Conservation (phyloP, 257 asterid genomes). For the Ilex asprella region DNA sequence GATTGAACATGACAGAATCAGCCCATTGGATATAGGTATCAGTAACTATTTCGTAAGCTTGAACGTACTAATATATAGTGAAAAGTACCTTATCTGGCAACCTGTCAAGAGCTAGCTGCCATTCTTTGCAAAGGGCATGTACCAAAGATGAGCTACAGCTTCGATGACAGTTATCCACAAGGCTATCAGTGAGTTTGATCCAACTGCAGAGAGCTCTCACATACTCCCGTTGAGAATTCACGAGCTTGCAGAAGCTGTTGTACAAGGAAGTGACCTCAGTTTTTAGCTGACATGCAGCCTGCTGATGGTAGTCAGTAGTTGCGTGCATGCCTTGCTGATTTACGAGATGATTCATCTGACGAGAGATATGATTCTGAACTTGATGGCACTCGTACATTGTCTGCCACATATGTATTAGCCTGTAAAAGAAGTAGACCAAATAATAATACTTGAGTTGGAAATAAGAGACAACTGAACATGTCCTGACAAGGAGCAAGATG, state of each 20-base stretch:
- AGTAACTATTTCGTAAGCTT: too few relatives aligned
- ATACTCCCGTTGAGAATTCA: constrained; percentile 60
- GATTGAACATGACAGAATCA: too few relatives aligned
- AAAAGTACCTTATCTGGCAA: constrained; percentile 61
- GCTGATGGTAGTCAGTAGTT: constrained; percentile 52
- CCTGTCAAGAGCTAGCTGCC: constrained; percentile 50
- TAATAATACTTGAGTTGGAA: too few relatives aligned
- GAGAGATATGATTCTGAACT: constrained; percentile 58
- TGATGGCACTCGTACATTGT: constrained; percentile 67
- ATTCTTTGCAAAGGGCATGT: constrained; percentile 36
- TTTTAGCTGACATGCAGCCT: constrained; percentile 77
- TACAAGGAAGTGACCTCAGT: constrained; percentile 68
- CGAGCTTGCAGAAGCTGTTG: constrained; percentile 54
- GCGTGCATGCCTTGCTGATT: constrained; percentile 48
- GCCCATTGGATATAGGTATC: too few relatives aligned
- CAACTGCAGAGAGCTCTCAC: constrained; percentile 49
- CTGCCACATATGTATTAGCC: constrained; percentile 64
- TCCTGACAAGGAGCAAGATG: too few relatives aligned
- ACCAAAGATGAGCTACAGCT: constrained; percentile 27
- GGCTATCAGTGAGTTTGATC: constrained; percentile 40
- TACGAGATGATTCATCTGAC: constrained; percentile 47
- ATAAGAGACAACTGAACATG: too few relatives aligned
- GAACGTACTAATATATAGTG: too few relatives aligned
- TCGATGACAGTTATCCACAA: constrained; percentile 25
- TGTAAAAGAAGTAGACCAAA: constrained; percentile 12